Conservation (phyloP, 176 grass and related monocot species). For the Panicum miliaceum region DNA sequence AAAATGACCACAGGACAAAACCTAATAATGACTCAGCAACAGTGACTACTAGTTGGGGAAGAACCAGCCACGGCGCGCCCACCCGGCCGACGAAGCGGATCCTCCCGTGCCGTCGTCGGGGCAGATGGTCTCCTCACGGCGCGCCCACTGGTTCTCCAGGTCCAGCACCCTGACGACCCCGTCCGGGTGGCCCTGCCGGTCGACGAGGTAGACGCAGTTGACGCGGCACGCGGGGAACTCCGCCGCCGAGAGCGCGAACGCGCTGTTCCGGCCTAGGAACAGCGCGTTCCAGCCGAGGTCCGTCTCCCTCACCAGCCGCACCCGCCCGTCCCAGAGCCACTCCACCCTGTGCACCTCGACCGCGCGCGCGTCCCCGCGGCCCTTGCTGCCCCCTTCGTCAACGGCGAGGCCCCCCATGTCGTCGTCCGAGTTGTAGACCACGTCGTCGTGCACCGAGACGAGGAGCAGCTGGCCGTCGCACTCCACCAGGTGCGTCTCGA, state of each 20-base stretch:
- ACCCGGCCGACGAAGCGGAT: constrained; percentile 7
- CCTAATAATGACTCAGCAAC: neutral
- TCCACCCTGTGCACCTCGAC: constrained; percentile 54
- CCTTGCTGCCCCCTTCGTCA: neutral
- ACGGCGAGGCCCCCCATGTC: neutral
- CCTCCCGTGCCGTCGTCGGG: constrained; percentile 23
- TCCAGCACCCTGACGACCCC: constrained; percentile 47
- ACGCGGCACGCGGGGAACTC: constrained; percentile 48
- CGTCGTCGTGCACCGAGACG: constrained; percentile 38
- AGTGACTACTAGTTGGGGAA: constrained; percentile 31
- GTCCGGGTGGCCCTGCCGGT: constrained; percentile 50
- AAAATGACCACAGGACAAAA: neutral
- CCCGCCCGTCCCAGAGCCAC: neutral
- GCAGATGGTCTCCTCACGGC: constrained; percentile 22
- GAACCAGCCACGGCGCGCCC: constrained; percentile 58
- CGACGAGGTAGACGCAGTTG: constrained; percentile 57
- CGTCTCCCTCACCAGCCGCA: constrained; percentile 18
- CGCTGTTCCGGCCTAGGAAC: constrained; percentile 48
- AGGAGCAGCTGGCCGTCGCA: constrained; percentile 43
- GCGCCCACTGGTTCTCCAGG: neutral
- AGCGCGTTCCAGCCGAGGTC: constrained; percentile 28
- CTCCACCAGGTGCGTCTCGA: constrained; percentile 53
- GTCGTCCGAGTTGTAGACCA: constrained; percentile 37
- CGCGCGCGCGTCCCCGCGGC: neutral
- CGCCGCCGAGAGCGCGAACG: constrained; percentile 44